Conservation (phyloP, 495 filamentous ascomycete genomes). For the Chaetomium fimeti region DNA sequence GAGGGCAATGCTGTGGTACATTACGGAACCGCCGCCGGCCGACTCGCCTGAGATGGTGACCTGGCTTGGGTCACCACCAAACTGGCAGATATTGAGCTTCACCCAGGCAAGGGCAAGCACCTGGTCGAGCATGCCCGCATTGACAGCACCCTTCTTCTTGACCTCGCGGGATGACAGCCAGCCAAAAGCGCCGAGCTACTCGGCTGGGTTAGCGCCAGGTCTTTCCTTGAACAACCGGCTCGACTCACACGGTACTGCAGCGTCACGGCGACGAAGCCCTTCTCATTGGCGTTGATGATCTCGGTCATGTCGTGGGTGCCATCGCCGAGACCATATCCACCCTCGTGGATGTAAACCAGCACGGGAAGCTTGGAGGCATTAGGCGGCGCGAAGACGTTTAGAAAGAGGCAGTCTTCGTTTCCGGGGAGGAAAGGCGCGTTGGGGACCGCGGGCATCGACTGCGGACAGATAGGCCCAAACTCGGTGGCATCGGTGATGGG, state of each 20-base stretch:
- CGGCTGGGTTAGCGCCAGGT: background rate
- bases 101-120: slow-evolving; percentile 71
- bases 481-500: slow-evolving; percentile 22
- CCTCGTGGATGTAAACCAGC: slow-evolving; percentile 50
- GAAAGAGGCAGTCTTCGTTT: slow-evolving; percentile 46
- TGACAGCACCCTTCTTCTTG: slow-evolving; percentile 30
- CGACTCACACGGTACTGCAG: slow-evolving; percentile 45
- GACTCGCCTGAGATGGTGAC: slow-evolving; percentile 73
- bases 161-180: slow-evolving; percentile 32
- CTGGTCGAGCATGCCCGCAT: slow-evolving; percentile 54
- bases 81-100: slow-evolving; percentile 61
- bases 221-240: background rate
- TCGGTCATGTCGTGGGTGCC: slow-evolving; percentile 37
- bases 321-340: slow-evolving; percentile 46
- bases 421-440: slow-evolving; percentile 22
- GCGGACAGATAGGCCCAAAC: slow-evolving; percentile 28
- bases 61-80: slow-evolving; percentile 64
- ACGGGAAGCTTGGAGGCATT: slow-evolving; percentile 40
- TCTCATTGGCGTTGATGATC: slow-evolving; percentile 49
- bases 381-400: slow-evolving; percentile 43
- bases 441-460: slow-evolving; percentile 23
- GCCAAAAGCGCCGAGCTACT: slow-evolving; percentile 34
- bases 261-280: slow-evolving; percentile 44
- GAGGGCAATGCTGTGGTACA: slow-evolving; percentile 34
- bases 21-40: slow-evolving; percentile 58